Base-by-base conservation (phyloP, 2,329 filamentous ascomycete genomes). In the Fusarium sp. region DNA sequence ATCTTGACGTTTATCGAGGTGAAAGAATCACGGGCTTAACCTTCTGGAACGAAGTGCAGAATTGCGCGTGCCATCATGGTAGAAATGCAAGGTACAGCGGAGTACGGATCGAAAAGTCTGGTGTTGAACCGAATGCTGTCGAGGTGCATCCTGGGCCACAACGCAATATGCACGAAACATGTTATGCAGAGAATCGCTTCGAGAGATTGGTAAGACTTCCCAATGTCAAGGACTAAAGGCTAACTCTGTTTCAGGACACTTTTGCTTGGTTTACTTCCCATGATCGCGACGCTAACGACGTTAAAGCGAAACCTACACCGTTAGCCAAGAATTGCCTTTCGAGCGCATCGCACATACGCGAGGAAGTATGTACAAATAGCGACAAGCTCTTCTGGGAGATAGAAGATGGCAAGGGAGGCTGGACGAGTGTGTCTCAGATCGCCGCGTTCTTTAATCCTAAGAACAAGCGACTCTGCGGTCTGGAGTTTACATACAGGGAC, bases 361-460 rank as follows among this genome's bases (percentile, higher is more conserved):
- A 5, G 2, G 4, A 8, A 7, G 13, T 55, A 3, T n/a, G 1
- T 15, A 24, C 44, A 6, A 42, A 36, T 7, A 49, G 26, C 7
- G 11, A 18, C 1, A 70, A 49, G 44, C 9, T 70, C 4, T 65
- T 69, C 15, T 70, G 68, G 68, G 7, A 39, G 22, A n/a, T 38
- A 14, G 44, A 57, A 41, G 59, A 33, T 15, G 7, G 5, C 9
- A 18, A 48, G 5, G 48, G 17, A 3, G 35, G n/a, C 20, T 61
- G 42, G 54, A 20, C 45, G 1, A 18, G 4, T 3, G 55, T 70
- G 4, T 59, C 39, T 1, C n/a, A 48, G 3, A 61, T 70, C 12
- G 35, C 44, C 24, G 35, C 42, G 1, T 33, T 65, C 22, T 69
- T 65, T 6, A 38, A 49, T 4, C 5, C 35, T 5, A 4, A 5